Base-by-base conservation (phyloP, 2,329 filamentous ascomycete genomes). In the Nemania serpens region DNA sequence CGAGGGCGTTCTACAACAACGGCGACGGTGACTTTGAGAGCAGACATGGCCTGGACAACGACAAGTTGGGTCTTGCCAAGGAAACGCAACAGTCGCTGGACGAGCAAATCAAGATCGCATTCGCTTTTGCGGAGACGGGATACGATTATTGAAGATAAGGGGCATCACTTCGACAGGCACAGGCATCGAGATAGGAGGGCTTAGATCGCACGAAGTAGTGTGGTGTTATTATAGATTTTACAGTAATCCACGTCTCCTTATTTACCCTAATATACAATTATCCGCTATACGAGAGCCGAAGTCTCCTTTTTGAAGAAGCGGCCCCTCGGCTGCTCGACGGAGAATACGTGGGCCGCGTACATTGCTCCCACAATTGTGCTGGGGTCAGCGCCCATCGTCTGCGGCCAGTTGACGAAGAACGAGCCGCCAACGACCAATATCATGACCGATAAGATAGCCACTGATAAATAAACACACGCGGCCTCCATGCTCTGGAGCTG, bases 11-110 rank as follows among this genome's bases (percentile, higher is more conserved):
- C 67, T 84, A 74, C 58, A 75, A 78, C 0, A 75, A 76, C 46
- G 76, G 72, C 6, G 66, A 75, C 0, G 71, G 64, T 11, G 74
- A 81, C 5, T 76, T 80, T 63, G 80, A 81, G 58, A 75, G 71
- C 37, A 78, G 75, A 53, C 74, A 74, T 37, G 73, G 71, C 3
- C 63, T 78, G 15, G 75, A 77, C 2, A 90, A 90, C 63, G 78
- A 81, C 13, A 66, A 76, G 5, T 73, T 91, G n/a, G 83, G 79
- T 0, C 73, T 90, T 68, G 81, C 83, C 0, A 74, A 58, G 55
- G 61, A 59, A 33, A 59, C 58, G 13, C 60, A 82, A 62, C 87
- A 89, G 71, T 78, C 81, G 45, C 63, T 89, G 47, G 86, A 90
- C 66, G 80, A 83, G 61, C 75, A 76, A 22, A 90, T 83, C 0